Evolutionary conservation across 371 early-diverging fungal species (phyloP), one percentile per base, ranked within the genome.

Genomic region (Coemansia sp.): DNA sequence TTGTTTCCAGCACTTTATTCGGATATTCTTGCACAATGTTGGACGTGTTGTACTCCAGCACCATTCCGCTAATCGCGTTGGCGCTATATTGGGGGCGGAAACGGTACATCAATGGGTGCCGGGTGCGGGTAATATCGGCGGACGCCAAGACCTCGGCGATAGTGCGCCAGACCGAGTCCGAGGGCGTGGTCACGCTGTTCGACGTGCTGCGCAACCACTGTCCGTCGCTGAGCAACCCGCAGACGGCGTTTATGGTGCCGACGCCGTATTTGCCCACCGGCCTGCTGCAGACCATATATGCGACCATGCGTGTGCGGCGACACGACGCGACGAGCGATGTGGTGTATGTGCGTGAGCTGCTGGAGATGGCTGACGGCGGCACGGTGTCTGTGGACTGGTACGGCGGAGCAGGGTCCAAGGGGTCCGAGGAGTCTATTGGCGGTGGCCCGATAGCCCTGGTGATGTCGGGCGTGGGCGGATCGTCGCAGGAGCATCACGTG

Each of bases 381-480:
- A 83, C 86, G 29, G 62, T 94, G 14, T 85, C 95, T 7, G 63
- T 97, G 12, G 97, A 97, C 78, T 97, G 95, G 96, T 77, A 80
- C 5, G 85, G 4, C 53, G 11, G n/a, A 84, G 8, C 72, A 67
- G 7, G 58, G 18, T 18, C 18, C 18, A 18, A 18, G 18, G 18
- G 18, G 18, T 18, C 18, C 0, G 18, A 18, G 18, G 18, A 0
- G 18, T 18, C 18, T 18, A 18, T 18, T 18, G 18, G 18, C 18
- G 18, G 18, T 18, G 18, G 18, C 18, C 18, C 18, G 18, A 88
- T 86, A 6, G 70, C 90, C 12, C 81, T 97, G 1, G 75, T 92
- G 16, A 78, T 93, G 42, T 91, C 93, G 76, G 95, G 95, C 0
- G 81, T 95, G 31, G 75, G 94, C 91, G 94, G 94, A n/a, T 74